Evolutionary conservation across 257 asterid genomes (phyloP).

Genomic region (Fraxinus excelsior): DNA sequence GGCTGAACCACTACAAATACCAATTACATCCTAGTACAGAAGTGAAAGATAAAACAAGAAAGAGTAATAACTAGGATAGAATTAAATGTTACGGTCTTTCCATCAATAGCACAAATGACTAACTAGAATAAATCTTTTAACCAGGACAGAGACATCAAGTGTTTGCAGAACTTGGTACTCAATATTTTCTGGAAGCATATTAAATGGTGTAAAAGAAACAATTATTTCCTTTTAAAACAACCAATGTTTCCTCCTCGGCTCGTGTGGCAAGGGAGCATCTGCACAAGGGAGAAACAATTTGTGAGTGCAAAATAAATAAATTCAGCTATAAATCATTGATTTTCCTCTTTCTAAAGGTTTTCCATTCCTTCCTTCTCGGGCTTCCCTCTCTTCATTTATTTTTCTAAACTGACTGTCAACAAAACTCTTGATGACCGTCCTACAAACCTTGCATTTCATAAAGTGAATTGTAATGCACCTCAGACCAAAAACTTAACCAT

Average conservation of each 20-base stretch:
- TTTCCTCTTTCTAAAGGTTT: background rate
- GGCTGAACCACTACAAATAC: background rate
- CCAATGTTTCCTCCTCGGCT: constrained; percentile 58
- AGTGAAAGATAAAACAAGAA: background rate
- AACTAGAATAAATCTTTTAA: no score
- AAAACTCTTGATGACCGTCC: background rate
- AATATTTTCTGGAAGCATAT: background rate
- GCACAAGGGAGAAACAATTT: constrained; percentile 19
- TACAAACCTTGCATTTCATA: constrained; percentile 55
- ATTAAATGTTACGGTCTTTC: background rate
- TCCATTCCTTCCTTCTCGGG: background rate
- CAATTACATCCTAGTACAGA: background rate
- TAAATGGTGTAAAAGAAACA: background rate
- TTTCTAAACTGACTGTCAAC: background rate
- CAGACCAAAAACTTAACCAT: constrained; percentile 77
- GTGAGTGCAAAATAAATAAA: constrained; percentile 1
- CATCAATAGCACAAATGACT: background rate
- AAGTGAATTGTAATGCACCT: constrained; percentile 73
- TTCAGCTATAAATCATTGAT: background rate
- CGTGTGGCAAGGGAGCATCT: constrained; percentile 49
- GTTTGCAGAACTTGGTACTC: background rate
- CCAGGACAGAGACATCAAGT: background rate
- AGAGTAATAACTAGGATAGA: background rate
- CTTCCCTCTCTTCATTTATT: background rate
- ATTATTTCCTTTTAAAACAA: constrained; percentile 36